These are phyloP conservation scores for Sarocladium strictum DNA, from an alignment of 2,329 filamentous ascomycete species.

Conservation along the genomic window DNA sequence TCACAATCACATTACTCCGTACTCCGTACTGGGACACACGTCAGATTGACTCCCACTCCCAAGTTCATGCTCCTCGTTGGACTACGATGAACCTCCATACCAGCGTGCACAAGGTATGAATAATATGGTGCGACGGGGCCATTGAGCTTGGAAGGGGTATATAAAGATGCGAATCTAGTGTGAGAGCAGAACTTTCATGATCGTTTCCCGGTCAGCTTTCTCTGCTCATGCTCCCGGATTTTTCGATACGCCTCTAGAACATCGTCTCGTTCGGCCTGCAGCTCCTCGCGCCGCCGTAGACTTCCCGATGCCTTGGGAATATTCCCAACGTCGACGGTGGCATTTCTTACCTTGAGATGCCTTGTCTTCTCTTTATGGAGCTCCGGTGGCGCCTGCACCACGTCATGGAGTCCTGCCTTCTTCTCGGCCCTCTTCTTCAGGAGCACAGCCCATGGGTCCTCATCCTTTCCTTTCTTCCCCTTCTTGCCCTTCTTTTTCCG, in stretches of 20 bases:
- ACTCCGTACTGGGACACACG: no score
- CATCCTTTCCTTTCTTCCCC: slow-evolving; percentile 42
- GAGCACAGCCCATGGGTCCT: slow-evolving; percentile 72
- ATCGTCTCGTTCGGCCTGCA: slow-evolving; percentile 28
- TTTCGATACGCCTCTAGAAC: slow-evolving; percentile 33
- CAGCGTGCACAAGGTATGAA: no score
- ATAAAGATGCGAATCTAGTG: neutral
- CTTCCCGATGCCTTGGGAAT: slow-evolving; percentile 33
- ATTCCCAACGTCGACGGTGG: slow-evolving; percentile 28
- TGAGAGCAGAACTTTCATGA: neutral
- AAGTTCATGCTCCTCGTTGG: no score
- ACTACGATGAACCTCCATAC: no score
- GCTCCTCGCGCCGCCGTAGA: slow-evolving; percentile 31
- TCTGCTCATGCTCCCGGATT: slow-evolving; percentile 31
- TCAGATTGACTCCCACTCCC: no score
- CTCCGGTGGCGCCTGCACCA: slow-evolving; percentile 71
- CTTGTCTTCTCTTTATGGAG: slow-evolving; percentile 45
- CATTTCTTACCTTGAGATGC: slow-evolving; percentile 26
- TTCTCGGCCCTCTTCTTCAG: slow-evolving; percentile 58
- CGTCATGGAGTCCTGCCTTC: slow-evolving; percentile 45
- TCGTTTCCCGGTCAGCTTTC: slow-evolving; percentile 19
- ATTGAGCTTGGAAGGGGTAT: neutral
- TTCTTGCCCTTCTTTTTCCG: slow-evolving; percentile 37
- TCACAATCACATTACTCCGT: no score
- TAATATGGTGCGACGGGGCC: no score